Evolutionary conservation across 768 basidiomycete genomes (phyloP), one percentile per base, ranked within the genome.

Genomic region (Lactarius indigo): DNA sequence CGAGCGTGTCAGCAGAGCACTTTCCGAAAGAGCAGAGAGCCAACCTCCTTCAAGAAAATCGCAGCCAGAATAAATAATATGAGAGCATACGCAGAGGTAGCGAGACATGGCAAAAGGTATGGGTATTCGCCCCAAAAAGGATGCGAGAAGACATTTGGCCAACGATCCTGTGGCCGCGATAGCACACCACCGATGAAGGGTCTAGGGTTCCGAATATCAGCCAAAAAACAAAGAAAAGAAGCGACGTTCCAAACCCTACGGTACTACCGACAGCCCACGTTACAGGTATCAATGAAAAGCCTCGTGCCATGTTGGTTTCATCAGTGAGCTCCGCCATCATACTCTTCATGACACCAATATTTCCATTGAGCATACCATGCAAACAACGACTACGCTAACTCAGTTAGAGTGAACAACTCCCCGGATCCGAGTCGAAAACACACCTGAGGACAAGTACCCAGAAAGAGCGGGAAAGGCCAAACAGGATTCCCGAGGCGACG

Each of bases 391-490:
- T n/a, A n/a, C n/a, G n/a, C n/a, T n/a, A n/a, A n/a, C n/a, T n/a
- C n/a, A n/a, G n/a, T n/a, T n/a, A n/a, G n/a, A n/a, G n/a, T n/a
- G n/a, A n/a, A n/a, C n/a, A n/a, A n/a, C n/a, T n/a, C n/a, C n/a
- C n/a, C n/a, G n/a, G n/a, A n/a, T n/a, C n/a, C n/a, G n/a, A n/a
- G n/a, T n/a, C n/a, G n/a, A n/a, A n/a, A n/a, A n/a, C n/a, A n/a
- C n/a, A n/a, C n/a, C 76, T 78, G 54, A 75, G 56, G 26, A 57
- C 15, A 12, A 79, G 72, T 1, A 68, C 71, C 33, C 62, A 68
- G 68, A 76, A 78, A 10, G 79, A 78, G 47, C 71, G 74, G 4
- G 79, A 76, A 20, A 80, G 72, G 5, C 79, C 79, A 64, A 80
- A 80, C 47, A 68, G 70, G 1, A 77, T 20, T 70, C 75, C 77